phyloP scores from a whole-genome alignment of 2,329 filamentous ascomycete genomes.

The Alternaria angustiovoidea region DNA sequence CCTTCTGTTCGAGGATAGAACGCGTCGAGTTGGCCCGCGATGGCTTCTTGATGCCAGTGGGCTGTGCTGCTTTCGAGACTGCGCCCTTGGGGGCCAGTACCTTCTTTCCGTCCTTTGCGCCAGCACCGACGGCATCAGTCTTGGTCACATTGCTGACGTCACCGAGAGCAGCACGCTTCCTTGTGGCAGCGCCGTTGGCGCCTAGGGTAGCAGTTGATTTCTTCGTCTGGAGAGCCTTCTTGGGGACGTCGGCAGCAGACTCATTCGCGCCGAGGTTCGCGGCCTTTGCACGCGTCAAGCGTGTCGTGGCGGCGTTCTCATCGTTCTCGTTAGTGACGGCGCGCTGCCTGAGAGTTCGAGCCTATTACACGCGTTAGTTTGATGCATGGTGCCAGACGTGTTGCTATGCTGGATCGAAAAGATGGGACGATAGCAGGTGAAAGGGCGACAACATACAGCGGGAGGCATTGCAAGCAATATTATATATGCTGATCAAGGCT shows the following conservation, averaged over 20 bases:
- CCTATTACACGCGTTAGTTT: slow-evolving; percentile 61
- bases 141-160: slow-evolving; percentile 97
- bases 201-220: slow-evolving; percentile 51
- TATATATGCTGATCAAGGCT: slow-evolving; percentile 48
- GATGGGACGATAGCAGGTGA: slow-evolving; percentile 16
- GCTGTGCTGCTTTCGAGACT: slow-evolving; percentile 79
- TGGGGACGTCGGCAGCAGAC: slow-evolving; percentile 64
- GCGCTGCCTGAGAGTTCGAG: slow-evolving; percentile 76
- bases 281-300: slow-evolving; percentile 91
- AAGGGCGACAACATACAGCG: slow-evolving; percentile 55
- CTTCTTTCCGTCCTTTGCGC: slow-evolving; percentile 73
- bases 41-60: slow-evolving; percentile 82
- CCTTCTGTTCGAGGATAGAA: slow-evolving; percentile 71
- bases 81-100: slow-evolving; percentile 67
- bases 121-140: slow-evolving; percentile 59
- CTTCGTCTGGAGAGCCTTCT: slow-evolving; percentile 57
- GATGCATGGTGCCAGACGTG: slow-evolving; percentile 8
- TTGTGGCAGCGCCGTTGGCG: slow-evolving; percentile 56
- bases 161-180: slow-evolving; percentile 85
- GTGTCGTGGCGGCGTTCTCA: slow-evolving; percentile 80
- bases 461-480: slow-evolving; percentile 63
- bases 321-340: slow-evolving; percentile 91
- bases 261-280: slow-evolving; percentile 69
- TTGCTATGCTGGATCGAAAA: slow-evolving; percentile 17
- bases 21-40: slow-evolving; percentile 68